Evolutionary conservation across 352 stramenopile genomes (phyloP).

Genomic region (Phytophthora capsici): DNA sequence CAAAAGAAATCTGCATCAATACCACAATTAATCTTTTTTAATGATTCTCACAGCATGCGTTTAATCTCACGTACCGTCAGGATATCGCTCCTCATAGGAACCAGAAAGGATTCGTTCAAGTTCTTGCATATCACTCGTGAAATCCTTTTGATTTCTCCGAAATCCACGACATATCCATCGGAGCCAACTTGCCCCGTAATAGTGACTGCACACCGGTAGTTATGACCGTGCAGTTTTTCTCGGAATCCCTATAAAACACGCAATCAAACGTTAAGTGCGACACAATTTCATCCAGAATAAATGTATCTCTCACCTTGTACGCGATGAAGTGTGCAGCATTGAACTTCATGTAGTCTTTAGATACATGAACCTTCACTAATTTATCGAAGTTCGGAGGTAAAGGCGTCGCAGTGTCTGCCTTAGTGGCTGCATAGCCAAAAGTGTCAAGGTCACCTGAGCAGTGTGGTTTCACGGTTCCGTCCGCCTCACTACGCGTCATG

Average conservation of each 20-base stretch:
- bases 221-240: constrained; percentile 97
- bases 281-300: neutral
- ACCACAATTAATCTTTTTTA: too few species aligned
- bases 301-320: constrained; percentile 60
- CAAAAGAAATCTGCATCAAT: constrained; percentile 82
- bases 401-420: neutral
- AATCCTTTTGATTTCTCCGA: constrained; percentile 97
- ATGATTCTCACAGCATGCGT: too few species aligned
- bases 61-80: constrained; percentile 77
- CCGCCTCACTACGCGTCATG: constrained; percentile 5
- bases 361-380: constrained; percentile 85
- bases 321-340: constrained; percentile 90
- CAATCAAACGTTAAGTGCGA: neutral
- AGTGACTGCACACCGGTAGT: constrained; percentile 94
- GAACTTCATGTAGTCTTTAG: constrained; percentile 92
- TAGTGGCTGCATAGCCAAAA: neutral
- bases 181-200: constrained; percentile 81
- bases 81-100: constrained; percentile 93
- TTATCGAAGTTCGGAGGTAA: constrained; percentile 23
- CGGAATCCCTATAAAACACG: constrained; percentile 82
- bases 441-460: neutral
- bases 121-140: constrained; percentile 94
- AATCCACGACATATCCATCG: constrained; percentile 98
- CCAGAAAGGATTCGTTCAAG: constrained; percentile 97
- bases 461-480: neutral